Base-by-base conservation (phyloP, 2,329 filamentous ascomycete species). In the Cladosporium sp. region DNA sequence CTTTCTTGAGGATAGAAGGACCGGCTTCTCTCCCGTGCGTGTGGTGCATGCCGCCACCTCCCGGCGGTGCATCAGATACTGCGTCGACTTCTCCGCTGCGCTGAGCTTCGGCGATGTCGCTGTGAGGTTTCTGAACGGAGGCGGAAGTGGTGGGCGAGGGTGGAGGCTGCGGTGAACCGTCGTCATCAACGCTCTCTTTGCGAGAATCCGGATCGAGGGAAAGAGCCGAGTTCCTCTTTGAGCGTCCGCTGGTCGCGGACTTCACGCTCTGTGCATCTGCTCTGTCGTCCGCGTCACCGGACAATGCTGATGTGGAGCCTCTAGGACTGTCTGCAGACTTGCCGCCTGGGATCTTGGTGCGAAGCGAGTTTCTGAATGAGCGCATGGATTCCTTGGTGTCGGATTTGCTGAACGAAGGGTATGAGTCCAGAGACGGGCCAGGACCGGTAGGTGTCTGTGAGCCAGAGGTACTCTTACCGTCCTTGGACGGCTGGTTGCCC, bases 311-410 rank as follows among this genome's bases (percentile, higher is more conserved):
- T 32, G 80, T 76, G 11, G 91, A 96, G 58, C 79, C 84, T 58
- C 89, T 80, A 18, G 91, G 90, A 67, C 91, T 96, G 64, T 96
- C 91, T 40, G 76, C 82, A 64, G 62, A 63, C 56, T 76, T 77
- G 59, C 64, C 77, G 30, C 86, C 88, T 2, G 88, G 89, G 54
- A 96, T 96, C 73, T 96, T 96, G 55, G 89, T 95, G 54, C 89
- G 82, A 59, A 97, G 80, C 7, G 80, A 80, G 34, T 84, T 86
- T 59, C 88, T 83, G 69, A 96, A 84, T 4, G 91, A 96, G 58
- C 90, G 86, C 27, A 86, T 83, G 6, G 90, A 96, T 58, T 96
- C 91, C 68, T 91, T 92, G 22, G 92, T 97, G 67, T 97, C 92
- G 51, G 90, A 89, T 67, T 87, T 86, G 72, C 85, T 88, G 68